Evolutionary conservation across 1,284 basidiomycete species (phyloP).

Genomic region (Cystobasidium slooffiae): DNA sequence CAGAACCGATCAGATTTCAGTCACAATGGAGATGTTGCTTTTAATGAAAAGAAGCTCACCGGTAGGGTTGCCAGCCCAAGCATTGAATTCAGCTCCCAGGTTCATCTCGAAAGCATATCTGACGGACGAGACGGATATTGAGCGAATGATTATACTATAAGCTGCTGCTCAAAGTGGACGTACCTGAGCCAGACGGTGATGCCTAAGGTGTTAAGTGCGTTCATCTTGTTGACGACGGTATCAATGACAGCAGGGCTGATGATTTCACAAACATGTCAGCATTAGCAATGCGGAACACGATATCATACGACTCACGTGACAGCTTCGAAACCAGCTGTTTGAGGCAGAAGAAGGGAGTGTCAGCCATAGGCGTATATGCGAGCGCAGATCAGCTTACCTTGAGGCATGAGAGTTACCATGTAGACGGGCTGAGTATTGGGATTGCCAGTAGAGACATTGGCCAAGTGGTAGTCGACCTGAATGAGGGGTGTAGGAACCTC

Average conservation of each 20-base stretch:
- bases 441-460: constrained; percentile 25
- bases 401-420: constrained; percentile 23
- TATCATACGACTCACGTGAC: constrained; percentile 13
- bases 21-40: neutral
- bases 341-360: neutral
- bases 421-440: constrained; percentile 13
- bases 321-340: constrained; percentile 19
- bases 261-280: neutral
- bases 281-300: no score
- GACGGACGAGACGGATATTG: neutral
- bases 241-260: constrained; percentile 10
- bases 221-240: constrained; percentile 19
- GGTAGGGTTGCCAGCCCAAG: constrained; percentile 12
- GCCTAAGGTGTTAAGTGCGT: constrained; percentile 9
- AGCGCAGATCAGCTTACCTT: neutral
- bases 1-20: neutral
- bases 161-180: no score
- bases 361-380: neutral
- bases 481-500: constrained; percentile 13
- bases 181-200: constrained; percentile 24
- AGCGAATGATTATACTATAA: neutral
- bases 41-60: neutral
- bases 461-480: constrained; percentile 17
- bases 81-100: constrained; percentile 8
- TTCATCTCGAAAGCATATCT: constrained; percentile 32